Evolutionary conservation across 495 filamentous ascomycete species (phyloP).

Genomic region (Penicillium crystallinum): DNA sequence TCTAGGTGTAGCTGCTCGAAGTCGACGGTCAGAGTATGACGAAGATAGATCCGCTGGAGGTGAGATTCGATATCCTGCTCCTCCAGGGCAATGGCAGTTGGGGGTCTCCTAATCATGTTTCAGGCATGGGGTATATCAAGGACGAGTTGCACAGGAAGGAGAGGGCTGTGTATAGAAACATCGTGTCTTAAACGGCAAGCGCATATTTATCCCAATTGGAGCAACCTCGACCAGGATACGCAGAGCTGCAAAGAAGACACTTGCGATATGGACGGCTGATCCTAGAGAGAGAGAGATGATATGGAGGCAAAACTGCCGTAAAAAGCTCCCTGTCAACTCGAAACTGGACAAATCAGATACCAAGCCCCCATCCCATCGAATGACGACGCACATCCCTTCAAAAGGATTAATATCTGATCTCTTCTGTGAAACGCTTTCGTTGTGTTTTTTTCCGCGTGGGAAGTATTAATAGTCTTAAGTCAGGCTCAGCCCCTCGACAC

Average conservation of each 20-base stretch:
- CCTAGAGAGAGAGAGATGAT: background rate
- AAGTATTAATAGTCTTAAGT: constrained; percentile 7
- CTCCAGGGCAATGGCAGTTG: constrained; percentile 49
- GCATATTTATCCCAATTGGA: background rate
- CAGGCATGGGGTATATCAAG: background rate
- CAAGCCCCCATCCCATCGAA: background rate
- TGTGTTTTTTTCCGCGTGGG: background rate
- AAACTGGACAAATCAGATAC: constrained; percentile 3
- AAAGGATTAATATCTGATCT: background rate
- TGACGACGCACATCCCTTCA: constrained; percentile 1
- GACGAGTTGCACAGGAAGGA: constrained; percentile 4
- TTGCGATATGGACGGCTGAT: background rate
- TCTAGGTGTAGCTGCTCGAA: constrained; percentile 19
- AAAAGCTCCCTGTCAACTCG: background rate
- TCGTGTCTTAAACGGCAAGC: background rate
- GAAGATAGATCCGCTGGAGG: constrained; percentile 19
- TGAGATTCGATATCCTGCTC: constrained; percentile 45
- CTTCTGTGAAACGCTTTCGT: background rate
- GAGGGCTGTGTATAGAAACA: background rate
- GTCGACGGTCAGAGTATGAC: constrained; percentile 8
- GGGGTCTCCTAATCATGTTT: constrained; percentile 51
- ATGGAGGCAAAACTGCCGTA: background rate
- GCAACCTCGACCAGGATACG: background rate
- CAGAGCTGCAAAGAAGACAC: background rate
- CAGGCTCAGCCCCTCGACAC: constrained; percentile 22